Evolutionary conservation across 2,329 filamentous ascomycete genomes (phyloP).

Genomic region (Pseudogymnoascus sp.): DNA sequence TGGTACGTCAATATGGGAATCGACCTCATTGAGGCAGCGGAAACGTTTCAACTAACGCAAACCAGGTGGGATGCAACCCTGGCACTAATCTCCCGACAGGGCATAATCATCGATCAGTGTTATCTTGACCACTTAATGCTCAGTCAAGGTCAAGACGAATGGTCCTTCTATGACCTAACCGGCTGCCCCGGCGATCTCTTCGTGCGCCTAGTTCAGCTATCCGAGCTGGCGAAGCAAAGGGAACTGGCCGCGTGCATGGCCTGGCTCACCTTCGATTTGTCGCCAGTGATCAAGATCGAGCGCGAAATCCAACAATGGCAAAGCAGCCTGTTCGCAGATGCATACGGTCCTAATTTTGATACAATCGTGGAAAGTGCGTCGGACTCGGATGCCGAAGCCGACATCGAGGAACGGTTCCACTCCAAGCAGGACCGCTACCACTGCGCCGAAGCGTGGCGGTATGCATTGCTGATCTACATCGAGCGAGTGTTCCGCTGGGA

Average conservation of each 20-base stretch:
- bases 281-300: conserved; percentile 18
- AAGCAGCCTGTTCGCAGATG: conserved; percentile 15
- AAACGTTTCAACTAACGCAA: neutral
- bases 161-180: conserved; percentile 28
- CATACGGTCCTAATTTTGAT: neutral
- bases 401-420: conserved; percentile 7
- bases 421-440: conserved; percentile 24
- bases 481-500: conserved; percentile 23
- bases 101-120: conserved; percentile 20
- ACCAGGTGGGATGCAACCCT: conserved; percentile 27
- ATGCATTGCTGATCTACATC: conserved; percentile 28
- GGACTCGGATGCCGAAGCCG: conserved; percentile 11
- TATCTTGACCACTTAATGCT: conserved; percentile 20
- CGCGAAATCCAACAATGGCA: conserved; percentile 13
- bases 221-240: conserved; percentile 25
- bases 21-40: neutral
- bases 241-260: conserved; percentile 25
- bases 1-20: conserved; percentile 17
- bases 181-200: conserved; percentile 28
- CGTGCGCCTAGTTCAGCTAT: conserved; percentile 23
- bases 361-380: neutral
- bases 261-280: conserved; percentile 26
- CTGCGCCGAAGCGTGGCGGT: conserved; percentile 30
- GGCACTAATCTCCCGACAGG: conserved; percentile 27
- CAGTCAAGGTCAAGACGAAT: conserved; percentile 17